A percentile compares a stretch with the other conserved stretches of the same genome.
phyloP scores from a whole-genome alignment of 2,329 filamentous ascomycete genomes.

The Chalaropsis thielavioides region DNA sequence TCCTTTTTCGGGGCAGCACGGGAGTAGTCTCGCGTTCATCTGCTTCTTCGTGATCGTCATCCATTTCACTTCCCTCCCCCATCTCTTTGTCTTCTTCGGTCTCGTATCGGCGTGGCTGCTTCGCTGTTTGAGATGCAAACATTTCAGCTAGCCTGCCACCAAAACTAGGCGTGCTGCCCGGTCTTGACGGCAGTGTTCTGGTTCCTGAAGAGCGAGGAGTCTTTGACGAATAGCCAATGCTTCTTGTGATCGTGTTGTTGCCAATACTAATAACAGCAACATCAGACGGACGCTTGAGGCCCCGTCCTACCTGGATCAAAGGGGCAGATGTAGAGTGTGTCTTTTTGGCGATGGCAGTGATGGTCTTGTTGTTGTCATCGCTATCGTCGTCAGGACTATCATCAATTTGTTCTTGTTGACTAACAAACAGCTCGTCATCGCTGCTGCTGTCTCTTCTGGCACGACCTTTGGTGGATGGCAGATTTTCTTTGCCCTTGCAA shows the following conservation, averaged over 20 bases:
- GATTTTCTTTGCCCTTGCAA: background rate
- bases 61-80: slow-evolving; percentile 20
- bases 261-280: slow-evolving; percentile 64
- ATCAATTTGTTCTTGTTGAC: slow-evolving; percentile 14
- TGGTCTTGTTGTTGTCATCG: slow-evolving; percentile 7
- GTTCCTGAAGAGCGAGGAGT: background rate
- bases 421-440: slow-evolving; percentile 15
- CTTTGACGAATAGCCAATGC: slow-evolving; percentile 35
- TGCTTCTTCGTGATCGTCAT: slow-evolving; percentile 27
- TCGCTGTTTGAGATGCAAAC: slow-evolving; percentile 27
- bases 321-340: background rate
- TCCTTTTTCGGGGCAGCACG: slow-evolving; percentile 4
- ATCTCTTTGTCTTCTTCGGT: slow-evolving; percentile 23
- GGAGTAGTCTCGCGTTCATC: slow-evolving; percentile 30
- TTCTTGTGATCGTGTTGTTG: slow-evolving; percentile 48
- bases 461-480: slow-evolving; percentile 19
- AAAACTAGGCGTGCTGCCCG: slow-evolving; percentile 26
- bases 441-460: slow-evolving; percentile 19
- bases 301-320: background rate
- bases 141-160: slow-evolving; percentile 31
- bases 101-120: slow-evolving; percentile 13
- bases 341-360: background rate
- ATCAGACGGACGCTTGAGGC: slow-evolving; percentile 43
- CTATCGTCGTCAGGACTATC: slow-evolving; percentile 23
- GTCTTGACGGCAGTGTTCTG: background rate